These are phyloP conservation scores for Borealophlyctis nickersoniae DNA, from an alignment of 192 early-diverging fungal species.

Conservation along the genomic window DNA sequence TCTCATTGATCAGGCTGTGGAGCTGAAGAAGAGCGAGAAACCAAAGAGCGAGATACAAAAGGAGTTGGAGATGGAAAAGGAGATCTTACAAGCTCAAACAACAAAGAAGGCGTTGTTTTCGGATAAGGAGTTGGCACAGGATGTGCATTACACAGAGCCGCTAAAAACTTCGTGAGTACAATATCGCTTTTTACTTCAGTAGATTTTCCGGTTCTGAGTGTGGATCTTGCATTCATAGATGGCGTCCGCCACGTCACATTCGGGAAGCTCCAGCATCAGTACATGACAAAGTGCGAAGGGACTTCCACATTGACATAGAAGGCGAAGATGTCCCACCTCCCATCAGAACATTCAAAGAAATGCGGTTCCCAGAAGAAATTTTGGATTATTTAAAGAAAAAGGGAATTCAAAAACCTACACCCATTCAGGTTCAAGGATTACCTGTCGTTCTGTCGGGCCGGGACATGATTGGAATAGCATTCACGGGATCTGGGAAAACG, in stretches of 20 bases:
- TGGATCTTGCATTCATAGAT: conserved; percentile 37
- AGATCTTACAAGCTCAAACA: conserved; percentile 78
- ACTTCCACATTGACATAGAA: conserved; percentile 87
- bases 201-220: conserved; percentile 6
- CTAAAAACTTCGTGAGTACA: conserved; percentile 70
- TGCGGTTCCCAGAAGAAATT: conserved; percentile 81
- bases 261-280: conserved; percentile 52
- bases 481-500: conserved; percentile 97
- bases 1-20: conserved; percentile 82
- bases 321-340: conserved; percentile 84
- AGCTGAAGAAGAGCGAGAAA: conserved; percentile 62
- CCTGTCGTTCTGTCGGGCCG: conserved; percentile 85
- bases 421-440: conserved; percentile 96
- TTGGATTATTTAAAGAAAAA: conserved; percentile 75
- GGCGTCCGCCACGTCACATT: conserved; percentile 76
- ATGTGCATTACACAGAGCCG: conserved; percentile 80
- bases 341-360: conserved; percentile 72
- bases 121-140: conserved; percentile 81
- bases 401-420: conserved; percentile 84
- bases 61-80: conserved; percentile 75
- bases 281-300: conserved; percentile 60
- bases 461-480: conserved; percentile 95
- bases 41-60: conserved; percentile 78
- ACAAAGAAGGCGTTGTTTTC: conserved; percentile 77
- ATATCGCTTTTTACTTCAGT: too few relatives aligned